Evolutionary conservation across 2,329 filamentous ascomycete species (phyloP), one percentile per base, ranked within the genome.

Genomic region (Verticillium zaregamsianum): DNA sequence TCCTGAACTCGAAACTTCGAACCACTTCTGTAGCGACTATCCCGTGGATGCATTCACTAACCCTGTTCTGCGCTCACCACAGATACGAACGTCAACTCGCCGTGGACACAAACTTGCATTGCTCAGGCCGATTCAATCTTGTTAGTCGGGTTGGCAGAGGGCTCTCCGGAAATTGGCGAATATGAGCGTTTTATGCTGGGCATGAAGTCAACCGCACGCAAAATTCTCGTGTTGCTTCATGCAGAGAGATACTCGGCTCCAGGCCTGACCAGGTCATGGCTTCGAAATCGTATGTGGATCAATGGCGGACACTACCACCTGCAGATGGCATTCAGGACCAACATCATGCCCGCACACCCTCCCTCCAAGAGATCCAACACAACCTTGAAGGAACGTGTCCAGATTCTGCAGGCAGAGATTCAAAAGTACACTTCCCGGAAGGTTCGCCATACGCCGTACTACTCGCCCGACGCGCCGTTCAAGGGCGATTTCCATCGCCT

Each of bases 21-120:
- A 37, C 52, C 57, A 55, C 15, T 14, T 32, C 61, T 58, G 37
- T n/a, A 40, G 35, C 59, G 32, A 49, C 39, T 20, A 12, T 25
- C 3, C 3, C 4, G 12, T 11, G 20, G 11, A 52, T 8, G 39
- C 31, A 37, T 5, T 60, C 64, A 67, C 74, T 79, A 71, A 76
- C 65, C 63, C 61, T 56, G 15, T 59, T 64, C 33, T 23, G 56
- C 5, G n/a, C 55, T n/a, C 59, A 14, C 23, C 62, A n/a, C 59
- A 89, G 95, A 99, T 74, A 99, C 96, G 5, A 97, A 89, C 64
- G 95, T 98, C 69, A 98, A 97, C 69, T 92, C 96, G 2, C 93
- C 94, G 0, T 99, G 95, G 95, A 99, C 96, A 0, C 93, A 97
- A 71, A 98, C 95, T 0, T 99, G 96, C 73, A 97, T 99, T 66